These are phyloP conservation scores for Meyerozyma athensensis DNA, from an alignment of 1,139 yeast species.

Conservation along the genomic window DNA sequence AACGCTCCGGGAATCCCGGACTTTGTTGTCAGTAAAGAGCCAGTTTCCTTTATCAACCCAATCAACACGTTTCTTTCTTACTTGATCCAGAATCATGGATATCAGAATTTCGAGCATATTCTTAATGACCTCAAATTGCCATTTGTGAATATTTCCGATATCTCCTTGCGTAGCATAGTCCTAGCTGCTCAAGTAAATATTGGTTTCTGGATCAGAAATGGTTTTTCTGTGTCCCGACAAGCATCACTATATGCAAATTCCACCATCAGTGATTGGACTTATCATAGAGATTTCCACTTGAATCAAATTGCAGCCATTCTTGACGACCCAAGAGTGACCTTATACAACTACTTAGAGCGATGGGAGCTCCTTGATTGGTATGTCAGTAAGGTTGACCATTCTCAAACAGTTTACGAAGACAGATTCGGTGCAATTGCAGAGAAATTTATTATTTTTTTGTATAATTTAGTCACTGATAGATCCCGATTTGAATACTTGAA, in stretches of 20 bases:
- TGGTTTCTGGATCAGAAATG: slow-evolving; percentile 91
- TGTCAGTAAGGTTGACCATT: slow-evolving; percentile 28
- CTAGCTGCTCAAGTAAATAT: slow-evolving; percentile 68
- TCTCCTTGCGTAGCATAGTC: slow-evolving; percentile 58
- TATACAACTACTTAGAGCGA: slow-evolving; percentile 49
- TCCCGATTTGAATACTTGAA: slow-evolving; percentile 32
- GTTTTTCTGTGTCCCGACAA: slow-evolving; percentile 48
- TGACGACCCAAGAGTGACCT: slow-evolving; percentile 39
- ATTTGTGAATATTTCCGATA: slow-evolving; percentile 46
- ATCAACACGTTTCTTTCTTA: slow-evolving; percentile 50
- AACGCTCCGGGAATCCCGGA: slow-evolving; percentile 35
- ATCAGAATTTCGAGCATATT: slow-evolving; percentile 15
- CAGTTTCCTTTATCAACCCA: slow-evolving; percentile 56
- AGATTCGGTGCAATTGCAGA: slow-evolving; percentile 48
- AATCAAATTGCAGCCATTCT: slow-evolving; percentile 49
- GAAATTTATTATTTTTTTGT: slow-evolving; percentile 51
- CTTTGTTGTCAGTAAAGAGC: slow-evolving; percentile 44
- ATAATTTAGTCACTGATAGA: slow-evolving; percentile 54
- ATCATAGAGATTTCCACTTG: slow-evolving; percentile 49
- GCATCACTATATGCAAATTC: slow-evolving; percentile 33
- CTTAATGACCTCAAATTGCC: slow-evolving; percentile 17
- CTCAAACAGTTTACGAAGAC: slow-evolving; percentile 53
- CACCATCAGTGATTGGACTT: slow-evolving; percentile 32
- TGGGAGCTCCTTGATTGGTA: slow-evolving; percentile 61
- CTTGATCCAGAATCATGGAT: slow-evolving; percentile 30